Evolutionary conservation across 257 asterid species (phyloP).

Genomic region (Solanum bukasovii): DNA sequence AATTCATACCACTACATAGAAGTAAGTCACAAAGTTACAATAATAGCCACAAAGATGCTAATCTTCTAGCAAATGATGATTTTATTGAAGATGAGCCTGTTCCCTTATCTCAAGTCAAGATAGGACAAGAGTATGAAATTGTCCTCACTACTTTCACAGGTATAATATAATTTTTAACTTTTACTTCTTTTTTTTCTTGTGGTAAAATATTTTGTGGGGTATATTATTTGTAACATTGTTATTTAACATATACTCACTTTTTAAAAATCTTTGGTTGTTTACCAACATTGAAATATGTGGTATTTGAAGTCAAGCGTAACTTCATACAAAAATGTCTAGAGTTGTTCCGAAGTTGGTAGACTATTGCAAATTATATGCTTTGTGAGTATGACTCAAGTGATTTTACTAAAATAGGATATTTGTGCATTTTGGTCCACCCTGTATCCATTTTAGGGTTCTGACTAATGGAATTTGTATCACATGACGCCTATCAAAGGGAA

Average conservation of each 20-base stretch:
- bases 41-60: background rate
- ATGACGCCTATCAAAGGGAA: background rate
- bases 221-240: background rate
- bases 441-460: background rate
- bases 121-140: conserved; percentile 61
- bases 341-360: background rate
- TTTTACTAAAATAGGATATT: background rate
- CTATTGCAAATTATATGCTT: background rate
- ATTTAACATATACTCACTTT: background rate
- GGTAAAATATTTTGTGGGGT: background rate
- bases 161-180: background rate
- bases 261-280: background rate
- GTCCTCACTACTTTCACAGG: conserved; percentile 78
- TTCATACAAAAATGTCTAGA: background rate
- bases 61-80: conserved; percentile 18
- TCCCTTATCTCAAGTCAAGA: conserved; percentile 53
- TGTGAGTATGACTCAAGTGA: background rate
- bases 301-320: background rate
- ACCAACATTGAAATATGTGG: background rate
- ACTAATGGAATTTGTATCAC: background rate
- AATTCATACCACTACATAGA: conserved; percentile 66
- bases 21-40: conserved; percentile 1
- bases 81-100: conserved; percentile 55
- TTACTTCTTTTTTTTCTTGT: background rate
- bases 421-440: background rate